These are phyloP conservation scores for Pistacia integerrima DNA, from an alignment of 345 rosid genomes.

Conservation along the genomic window DNA sequence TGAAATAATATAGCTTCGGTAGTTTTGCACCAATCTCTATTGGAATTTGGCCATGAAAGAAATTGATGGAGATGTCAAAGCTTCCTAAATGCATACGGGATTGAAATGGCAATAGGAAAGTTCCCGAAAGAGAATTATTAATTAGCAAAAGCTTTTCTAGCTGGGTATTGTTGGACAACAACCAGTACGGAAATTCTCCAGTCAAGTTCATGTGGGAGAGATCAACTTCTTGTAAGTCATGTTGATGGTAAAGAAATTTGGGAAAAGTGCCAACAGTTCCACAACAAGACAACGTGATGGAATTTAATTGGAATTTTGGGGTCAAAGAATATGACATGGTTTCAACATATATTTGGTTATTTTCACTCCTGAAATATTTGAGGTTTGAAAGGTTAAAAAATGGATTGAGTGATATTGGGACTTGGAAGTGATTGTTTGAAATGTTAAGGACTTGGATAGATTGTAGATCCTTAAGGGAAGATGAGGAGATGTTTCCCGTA, in stretches of 20 bases:
- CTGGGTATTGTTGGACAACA: background rate
- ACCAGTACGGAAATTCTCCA: conserved; percentile 9
- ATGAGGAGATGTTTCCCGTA: background rate
- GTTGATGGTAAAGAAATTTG: background rate
- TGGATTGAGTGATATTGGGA: conserved; percentile 12
- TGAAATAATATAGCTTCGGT: background rate
- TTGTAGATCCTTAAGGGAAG: background rate
- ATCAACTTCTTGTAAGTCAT: conserved; percentile 9
- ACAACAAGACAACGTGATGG: background rate
- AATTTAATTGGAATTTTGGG: background rate
- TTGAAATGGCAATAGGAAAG: background rate
- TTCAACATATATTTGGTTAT: background rate
- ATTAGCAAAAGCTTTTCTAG: background rate
- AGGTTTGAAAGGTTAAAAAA: conserved; percentile 11
- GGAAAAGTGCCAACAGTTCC: background rate
- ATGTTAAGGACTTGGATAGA: background rate
- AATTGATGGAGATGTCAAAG: conserved; percentile 21
- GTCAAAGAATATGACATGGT: background rate
- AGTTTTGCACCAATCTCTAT: background rate
- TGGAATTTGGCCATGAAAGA: conserved; percentile 9
- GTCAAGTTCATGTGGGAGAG: background rate
- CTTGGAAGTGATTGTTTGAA: conserved; percentile 4
- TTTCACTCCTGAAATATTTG: background rate
- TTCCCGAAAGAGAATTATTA: background rate
- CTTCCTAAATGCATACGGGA: background rate